Evolutionary conservation across 2,329 filamentous ascomycete genomes (phyloP).

Genomic region (Cladosporium sp.): DNA sequence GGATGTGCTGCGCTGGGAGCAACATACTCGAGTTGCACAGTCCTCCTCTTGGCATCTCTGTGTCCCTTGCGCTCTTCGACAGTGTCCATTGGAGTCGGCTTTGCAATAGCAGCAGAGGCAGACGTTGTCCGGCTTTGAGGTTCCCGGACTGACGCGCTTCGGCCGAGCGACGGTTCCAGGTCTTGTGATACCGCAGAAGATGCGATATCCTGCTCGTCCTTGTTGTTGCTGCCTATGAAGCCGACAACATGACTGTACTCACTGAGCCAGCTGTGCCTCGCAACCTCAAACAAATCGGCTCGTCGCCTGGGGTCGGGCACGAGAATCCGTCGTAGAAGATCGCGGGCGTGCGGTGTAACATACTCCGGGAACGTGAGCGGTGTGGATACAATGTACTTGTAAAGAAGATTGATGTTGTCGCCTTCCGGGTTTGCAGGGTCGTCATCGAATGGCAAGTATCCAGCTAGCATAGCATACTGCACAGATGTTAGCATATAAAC

Average conservation of each 20-base stretch:
- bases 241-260: conserved; percentile 96
- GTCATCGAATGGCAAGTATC: conserved; percentile 96
- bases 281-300: conserved; percentile 95
- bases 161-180: conserved; percentile 65
- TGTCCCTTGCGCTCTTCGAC: conserved; percentile 26
- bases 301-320: conserved; percentile 93
- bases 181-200: conserved; percentile 63
- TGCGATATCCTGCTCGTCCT: conserved; percentile 79
- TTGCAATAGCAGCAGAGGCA: conserved; percentile 20
- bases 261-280: conserved; percentile 95
- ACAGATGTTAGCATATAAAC: conserved; percentile 21
- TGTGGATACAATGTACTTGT: conserved; percentile 98
- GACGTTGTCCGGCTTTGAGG: conserved; percentile 56
- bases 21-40: conserved; percentile 97
- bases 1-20: conserved; percentile 83
- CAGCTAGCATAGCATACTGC: conserved; percentile 98
- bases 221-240: conserved; percentile 95
- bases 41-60: conserved; percentile 90
- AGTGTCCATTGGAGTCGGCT: conserved; percentile 22
- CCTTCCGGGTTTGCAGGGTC: conserved; percentile 97
- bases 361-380: conserved; percentile 98
- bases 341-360: conserved; percentile 92
- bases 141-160: conserved; percentile 91
- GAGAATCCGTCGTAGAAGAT: conserved; percentile 86
- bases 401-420: conserved; percentile 97